Conservation (phyloP, 352 stramenopile genomes). For the Phytophthora pinifolia region DNA sequence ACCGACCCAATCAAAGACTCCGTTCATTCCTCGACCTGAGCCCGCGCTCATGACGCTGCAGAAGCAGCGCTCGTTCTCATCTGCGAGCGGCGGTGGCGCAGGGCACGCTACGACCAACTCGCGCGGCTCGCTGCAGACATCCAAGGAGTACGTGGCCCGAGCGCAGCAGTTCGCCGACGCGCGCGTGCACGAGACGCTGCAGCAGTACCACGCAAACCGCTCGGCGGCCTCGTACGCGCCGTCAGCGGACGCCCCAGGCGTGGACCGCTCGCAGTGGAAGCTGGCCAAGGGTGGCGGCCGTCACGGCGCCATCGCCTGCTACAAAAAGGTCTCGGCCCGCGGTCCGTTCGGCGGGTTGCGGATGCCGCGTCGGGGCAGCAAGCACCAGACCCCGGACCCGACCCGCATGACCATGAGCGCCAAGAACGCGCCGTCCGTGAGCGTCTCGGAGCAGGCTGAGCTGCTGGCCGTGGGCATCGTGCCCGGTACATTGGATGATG, state of each 20-base stretch:
- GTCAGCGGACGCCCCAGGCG: slow-evolving; percentile 3
- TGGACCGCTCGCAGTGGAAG: slow-evolving; percentile 51
- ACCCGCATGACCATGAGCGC: slow-evolving; percentile 25
- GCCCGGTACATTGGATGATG: slow-evolving; percentile 40
- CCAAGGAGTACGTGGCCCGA: slow-evolving; percentile 30
- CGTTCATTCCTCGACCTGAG: background rate
- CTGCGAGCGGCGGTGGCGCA: slow-evolving; percentile 12
- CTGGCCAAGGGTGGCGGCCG: slow-evolving; percentile 39
- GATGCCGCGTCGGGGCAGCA: slow-evolving; percentile 5
- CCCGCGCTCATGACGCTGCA: slow-evolving; percentile 13
- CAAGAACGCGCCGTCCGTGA: slow-evolving; percentile 14
- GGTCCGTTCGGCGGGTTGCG: slow-evolving; percentile 13
- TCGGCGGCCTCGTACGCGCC: slow-evolving; percentile 22
- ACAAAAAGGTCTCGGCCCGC: slow-evolving; percentile 29
- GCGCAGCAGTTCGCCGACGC: slow-evolving; percentile 37
- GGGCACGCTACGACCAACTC: slow-evolving; percentile 12
- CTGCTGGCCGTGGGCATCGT: slow-evolving; percentile 47
- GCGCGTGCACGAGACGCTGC: slow-evolving; percentile 36
- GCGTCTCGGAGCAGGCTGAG: slow-evolving; percentile 29
- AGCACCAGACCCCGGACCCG: background rate
- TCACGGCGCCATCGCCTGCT: slow-evolving; percentile 42
- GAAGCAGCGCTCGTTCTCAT: slow-evolving; percentile 18
- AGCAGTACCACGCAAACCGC: slow-evolving; percentile 44
- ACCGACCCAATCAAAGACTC: no score
- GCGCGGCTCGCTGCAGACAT: slow-evolving; percentile 28